These are phyloP conservation scores for Cryptosporidium tyzzeri DNA, from an alignment of 169 alveolate species.

Conservation along the genomic window DNA sequence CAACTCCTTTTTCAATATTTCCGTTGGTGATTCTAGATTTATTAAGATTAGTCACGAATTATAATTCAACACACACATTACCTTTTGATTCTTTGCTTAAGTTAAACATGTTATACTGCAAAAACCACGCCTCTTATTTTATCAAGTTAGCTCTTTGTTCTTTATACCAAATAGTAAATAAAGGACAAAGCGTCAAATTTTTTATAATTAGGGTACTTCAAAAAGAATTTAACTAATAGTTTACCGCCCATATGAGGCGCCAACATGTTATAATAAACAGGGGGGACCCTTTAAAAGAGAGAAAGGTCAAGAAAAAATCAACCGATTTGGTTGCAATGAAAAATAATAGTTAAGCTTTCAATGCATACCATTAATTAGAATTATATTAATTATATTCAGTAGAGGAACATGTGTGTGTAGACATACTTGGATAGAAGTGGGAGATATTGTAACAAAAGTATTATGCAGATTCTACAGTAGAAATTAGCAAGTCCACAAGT, in stretches of 20 bases:
- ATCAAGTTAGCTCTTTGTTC: not conserved
- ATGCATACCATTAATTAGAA: no score
- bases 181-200: not conserved
- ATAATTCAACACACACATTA: slow-evolving; percentile 9
- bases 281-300: not conserved
- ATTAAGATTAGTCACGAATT: not conserved
- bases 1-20: slow-evolving; percentile 29
- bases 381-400: no score
- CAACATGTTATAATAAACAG: not conserved
- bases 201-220: no score
- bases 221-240: not conserved
- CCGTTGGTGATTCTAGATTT: slow-evolving; percentile 32
- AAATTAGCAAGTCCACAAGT: not conserved
- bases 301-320: not conserved
- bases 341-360: not conserved
- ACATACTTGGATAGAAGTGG: not conserved
- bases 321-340: not conserved
- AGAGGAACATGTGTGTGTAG: not conserved
- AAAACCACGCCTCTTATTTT: not conserved
- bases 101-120: slow-evolving; percentile 5
- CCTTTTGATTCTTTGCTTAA: slow-evolving; percentile 28
- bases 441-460: not conserved
- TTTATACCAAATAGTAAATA: not conserved
- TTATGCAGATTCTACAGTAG: not conserved
- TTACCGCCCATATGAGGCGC: not conserved